Conservation (phyloP, 2,329 filamentous ascomycete genomes). For the Pyricularia grisea region DNA sequence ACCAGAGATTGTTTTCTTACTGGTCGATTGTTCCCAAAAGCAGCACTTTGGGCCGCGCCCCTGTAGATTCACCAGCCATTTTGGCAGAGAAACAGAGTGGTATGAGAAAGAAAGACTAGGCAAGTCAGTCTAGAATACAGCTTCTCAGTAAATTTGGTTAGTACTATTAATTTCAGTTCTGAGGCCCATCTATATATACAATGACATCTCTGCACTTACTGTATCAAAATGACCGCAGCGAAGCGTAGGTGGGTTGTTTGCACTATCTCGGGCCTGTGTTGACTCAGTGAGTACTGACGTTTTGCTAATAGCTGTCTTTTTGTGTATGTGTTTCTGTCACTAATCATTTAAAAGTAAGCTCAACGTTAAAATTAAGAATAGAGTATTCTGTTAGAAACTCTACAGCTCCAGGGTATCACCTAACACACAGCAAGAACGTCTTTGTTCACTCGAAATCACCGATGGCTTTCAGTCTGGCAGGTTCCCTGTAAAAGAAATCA, state of each 20-base stretch:
- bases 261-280: neutral
- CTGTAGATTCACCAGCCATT: neutral
- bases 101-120: neutral
- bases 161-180: neutral
- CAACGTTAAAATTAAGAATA: too few species aligned
- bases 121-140: neutral
- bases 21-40: conserved; percentile 54
- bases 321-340: neutral
- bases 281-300: neutral
- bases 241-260: neutral
- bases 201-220: neutral
- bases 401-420: too few species aligned
- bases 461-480: neutral
- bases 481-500: neutral
- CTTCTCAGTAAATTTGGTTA: neutral
- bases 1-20: conserved; percentile 30
- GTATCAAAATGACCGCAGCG: neutral
- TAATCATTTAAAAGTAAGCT: neutral
- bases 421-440: neutral
- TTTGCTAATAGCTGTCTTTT: neutral
- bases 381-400: too few species aligned
- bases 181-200: neutral
- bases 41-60: conserved; percentile 42
- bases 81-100: neutral
- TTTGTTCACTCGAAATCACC: neutral